Conservation (phyloP, 495 filamentous ascomycete species). For the Xylaria intraflava region DNA sequence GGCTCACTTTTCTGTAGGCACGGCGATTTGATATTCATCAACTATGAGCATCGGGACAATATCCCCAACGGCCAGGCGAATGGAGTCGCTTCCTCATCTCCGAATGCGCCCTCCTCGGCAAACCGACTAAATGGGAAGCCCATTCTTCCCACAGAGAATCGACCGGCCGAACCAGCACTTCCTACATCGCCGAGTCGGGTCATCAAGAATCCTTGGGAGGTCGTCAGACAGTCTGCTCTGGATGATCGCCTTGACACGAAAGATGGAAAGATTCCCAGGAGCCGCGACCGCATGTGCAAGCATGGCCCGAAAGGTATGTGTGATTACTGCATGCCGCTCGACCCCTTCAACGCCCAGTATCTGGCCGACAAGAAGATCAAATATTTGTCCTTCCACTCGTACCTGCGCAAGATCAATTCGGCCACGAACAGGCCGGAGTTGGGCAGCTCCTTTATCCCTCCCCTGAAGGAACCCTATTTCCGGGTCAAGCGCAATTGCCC, state of each 20-base stretch:
- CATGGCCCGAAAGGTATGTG: constrained; percentile 98
- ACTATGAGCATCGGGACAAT: constrained; percentile 52
- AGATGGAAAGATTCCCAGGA: constrained; percentile 86
- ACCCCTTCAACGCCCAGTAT: constrained; percentile 84
- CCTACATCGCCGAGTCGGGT: constrained; percentile 51
- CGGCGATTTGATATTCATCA: constrained; percentile 83
- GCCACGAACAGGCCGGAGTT: constrained; percentile 93
- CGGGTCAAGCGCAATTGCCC: constrained; percentile 84
- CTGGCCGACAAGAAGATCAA: constrained; percentile 96
- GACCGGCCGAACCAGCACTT: constrained; percentile 54
- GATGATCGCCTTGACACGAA: constrained; percentile 80
- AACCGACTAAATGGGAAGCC: constrained; percentile 73
- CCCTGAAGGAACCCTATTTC: constrained; percentile 88
- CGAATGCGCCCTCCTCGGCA: constrained; percentile 34
- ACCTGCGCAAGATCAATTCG: constrained; percentile 89
- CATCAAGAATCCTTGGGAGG: constrained; percentile 90
- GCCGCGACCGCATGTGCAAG: constrained; percentile 84
- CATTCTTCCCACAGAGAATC: constrained; percentile 60
- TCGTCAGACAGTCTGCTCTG: constrained; percentile 74
- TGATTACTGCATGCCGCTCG: constrained; percentile 97
- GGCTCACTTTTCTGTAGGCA: constrained; percentile 50
- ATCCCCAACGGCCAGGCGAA: constrained; percentile 24
- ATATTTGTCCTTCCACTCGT: constrained; percentile 91
- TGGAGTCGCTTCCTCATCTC: constrained; percentile 34
- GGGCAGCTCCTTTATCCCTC: constrained; percentile 89